Percentiles rank a stretch among this genome's conserved stretches.
These are phyloP conservation scores for Fraxinus latifolia DNA, from an alignment of 305 asterid species.

Conservation along the genomic window DNA sequence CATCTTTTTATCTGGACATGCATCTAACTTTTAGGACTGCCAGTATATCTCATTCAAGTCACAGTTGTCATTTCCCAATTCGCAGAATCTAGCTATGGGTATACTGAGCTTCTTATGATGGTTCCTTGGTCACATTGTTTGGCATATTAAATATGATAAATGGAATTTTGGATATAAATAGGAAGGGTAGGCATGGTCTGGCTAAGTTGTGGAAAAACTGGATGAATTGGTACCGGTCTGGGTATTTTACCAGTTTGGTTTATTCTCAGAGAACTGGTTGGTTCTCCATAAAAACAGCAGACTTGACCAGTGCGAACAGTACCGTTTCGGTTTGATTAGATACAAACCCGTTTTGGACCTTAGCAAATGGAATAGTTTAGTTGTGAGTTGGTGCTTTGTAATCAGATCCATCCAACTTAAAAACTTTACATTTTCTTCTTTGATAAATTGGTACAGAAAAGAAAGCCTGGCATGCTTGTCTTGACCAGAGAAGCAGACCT, in stretches of 20 bases:
- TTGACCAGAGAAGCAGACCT: background rate
- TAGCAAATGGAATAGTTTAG: background rate
- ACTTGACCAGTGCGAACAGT: background rate
- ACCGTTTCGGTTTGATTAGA: background rate
- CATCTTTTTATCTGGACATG: background rate
- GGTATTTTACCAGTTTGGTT: background rate
- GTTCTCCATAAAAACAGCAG: background rate
- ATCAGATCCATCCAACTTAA: background rate
- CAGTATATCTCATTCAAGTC: background rate
- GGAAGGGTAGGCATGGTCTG: background rate
- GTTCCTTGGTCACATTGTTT: background rate
- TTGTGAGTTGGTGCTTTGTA: background rate
- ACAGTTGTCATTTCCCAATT: background rate
- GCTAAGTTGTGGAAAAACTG: background rate
- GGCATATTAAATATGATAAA: background rate
- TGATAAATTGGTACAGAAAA: background rate
- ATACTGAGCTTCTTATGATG: background rate
- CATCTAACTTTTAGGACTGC: background rate
- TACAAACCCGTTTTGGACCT: background rate
- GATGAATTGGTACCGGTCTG: background rate
- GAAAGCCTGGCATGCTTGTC: background rate
- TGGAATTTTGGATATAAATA: background rate
- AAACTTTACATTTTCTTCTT: background rate
- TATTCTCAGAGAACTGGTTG: background rate
- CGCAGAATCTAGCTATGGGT: background rate